Conservation (phyloP, 768 basidiomycete species). For the Lactarius pseudohatsudake region DNA sequence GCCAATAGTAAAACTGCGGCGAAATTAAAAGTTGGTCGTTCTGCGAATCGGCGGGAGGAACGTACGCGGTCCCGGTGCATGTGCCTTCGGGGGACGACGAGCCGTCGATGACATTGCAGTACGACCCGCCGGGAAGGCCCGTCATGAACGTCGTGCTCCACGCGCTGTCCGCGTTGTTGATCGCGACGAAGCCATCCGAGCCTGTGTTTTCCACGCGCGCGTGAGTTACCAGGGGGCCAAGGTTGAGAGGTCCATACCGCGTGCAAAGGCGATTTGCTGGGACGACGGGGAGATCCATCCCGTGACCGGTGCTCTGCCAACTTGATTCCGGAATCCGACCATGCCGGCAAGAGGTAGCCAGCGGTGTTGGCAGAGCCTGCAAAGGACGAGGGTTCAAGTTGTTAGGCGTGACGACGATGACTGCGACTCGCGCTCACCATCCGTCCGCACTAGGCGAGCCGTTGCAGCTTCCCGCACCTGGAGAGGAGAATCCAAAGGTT, state of each 20-base stretch:
- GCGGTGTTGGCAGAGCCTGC: slow-evolving; percentile 63
- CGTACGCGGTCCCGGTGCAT: slow-evolving; percentile 54
- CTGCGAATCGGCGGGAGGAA: background rate
- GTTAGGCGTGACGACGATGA: background rate
- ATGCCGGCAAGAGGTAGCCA: slow-evolving; percentile 57
- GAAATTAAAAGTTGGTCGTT: background rate
- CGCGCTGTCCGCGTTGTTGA: slow-evolving; percentile 58
- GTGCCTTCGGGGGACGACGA: slow-evolving; percentile 36
- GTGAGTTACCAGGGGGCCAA: background rate
- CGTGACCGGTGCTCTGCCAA: slow-evolving; percentile 49
- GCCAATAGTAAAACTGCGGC: slow-evolving; percentile 26
- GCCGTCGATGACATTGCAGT: slow-evolving; percentile 67
- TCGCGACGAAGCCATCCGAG: slow-evolving; percentile 58
- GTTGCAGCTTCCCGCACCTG: slow-evolving; percentile 51
- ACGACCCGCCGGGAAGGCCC: slow-evolving; percentile 54
- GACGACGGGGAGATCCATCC: slow-evolving; percentile 60
- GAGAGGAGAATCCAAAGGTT: background rate
- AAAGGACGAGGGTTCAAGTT: background rate
- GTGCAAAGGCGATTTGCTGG: slow-evolving; percentile 64
- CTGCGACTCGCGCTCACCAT: slow-evolving; percentile 35
- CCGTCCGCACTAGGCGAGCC: slow-evolving; percentile 49
- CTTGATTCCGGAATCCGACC: slow-evolving; percentile 60
- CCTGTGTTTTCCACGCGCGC: slow-evolving; percentile 36
- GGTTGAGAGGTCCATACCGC: slow-evolving; percentile 42
- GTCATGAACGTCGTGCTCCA: slow-evolving; percentile 64